Conservation (phyloP, 2,329 filamentous ascomycete species). For the Chalaropsis ovoidea region DNA sequence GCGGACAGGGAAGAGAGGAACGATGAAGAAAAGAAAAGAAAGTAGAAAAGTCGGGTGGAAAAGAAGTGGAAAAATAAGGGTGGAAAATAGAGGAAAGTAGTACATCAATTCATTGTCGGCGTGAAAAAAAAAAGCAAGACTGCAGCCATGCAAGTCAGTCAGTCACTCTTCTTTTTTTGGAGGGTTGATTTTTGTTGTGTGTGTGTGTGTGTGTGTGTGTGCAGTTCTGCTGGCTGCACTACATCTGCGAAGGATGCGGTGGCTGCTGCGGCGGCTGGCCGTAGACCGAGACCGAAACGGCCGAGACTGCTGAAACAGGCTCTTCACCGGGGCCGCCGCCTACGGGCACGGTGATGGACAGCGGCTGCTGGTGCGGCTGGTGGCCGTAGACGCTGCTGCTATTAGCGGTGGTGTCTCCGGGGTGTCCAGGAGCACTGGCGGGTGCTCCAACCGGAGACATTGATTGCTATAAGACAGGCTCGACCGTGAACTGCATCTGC, state of each 20-base stretch:
- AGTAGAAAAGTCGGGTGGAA: not conserved
- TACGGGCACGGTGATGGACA: constrained; percentile 15
- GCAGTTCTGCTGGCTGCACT: not conserved
- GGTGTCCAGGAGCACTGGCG: constrained; percentile 39
- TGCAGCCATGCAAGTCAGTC: not conserved
- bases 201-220: too few relatives aligned
- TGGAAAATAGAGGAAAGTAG: constrained; percentile 4
- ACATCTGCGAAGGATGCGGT: constrained; percentile 11
- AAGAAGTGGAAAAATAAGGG: constrained; percentile 9
- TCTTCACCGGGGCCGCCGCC: constrained; percentile 4
- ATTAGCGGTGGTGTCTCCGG: constrained; percentile 22
- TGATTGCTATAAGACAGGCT: constrained; percentile 45
- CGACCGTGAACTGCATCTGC: constrained; percentile 43
- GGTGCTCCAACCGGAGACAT: constrained; percentile 42
- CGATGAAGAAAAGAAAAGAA: not conserved
- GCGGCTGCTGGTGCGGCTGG: constrained; percentile 8
- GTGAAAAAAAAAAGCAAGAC: constrained; percentile 10
- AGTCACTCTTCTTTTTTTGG: not conserved
- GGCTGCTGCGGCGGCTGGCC: constrained; percentile 10
- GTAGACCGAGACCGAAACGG: constrained; percentile 17
- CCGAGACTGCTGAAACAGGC: constrained; percentile 1
- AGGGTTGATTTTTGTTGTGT: constrained; percentile 5
- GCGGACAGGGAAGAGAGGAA: not conserved
- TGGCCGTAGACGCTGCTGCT: constrained; percentile 14
- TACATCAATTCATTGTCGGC: constrained; percentile 21